Percentiles rank a stretch among this genome's conserved stretches.
Conservation (phyloP, 1,139 yeast species). For the Candida sanyaensis region DNA sequence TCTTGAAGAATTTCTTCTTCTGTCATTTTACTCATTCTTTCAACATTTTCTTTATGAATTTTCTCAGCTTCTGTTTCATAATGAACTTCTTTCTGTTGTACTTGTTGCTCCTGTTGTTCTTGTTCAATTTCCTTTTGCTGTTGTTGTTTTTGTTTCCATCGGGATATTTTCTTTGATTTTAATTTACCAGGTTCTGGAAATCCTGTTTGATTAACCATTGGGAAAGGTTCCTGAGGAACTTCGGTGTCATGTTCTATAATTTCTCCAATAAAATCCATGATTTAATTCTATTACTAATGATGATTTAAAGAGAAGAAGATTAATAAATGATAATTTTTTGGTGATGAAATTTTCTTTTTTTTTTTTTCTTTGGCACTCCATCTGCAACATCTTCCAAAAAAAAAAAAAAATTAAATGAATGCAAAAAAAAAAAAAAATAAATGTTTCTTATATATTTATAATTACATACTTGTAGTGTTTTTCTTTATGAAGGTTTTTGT, state of each 20-base stretch:
- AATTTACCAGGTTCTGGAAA: constrained; percentile 42
- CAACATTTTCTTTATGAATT: constrained; percentile 76
- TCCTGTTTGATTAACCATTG: constrained; percentile 28
- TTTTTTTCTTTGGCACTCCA: constrained; percentile 1
- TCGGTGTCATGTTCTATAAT: constrained; percentile 66
- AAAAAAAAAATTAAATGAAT: not conserved
- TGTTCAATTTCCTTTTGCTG: constrained; percentile 4
- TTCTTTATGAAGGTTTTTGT: not conserved
- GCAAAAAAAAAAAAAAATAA: too few species aligned
- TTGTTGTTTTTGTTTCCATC: constrained; percentile 22
- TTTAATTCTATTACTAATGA: not conserved
- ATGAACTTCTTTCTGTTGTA: constrained; percentile 3
- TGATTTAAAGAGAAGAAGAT: too few species aligned
- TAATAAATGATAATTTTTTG: not conserved
- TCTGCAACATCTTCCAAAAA: not conserved
- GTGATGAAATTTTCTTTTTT: constrained; percentile 30
- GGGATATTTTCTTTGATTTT: constrained; percentile 24
- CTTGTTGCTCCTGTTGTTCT: constrained; percentile 1
- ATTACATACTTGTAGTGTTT: too few species aligned
- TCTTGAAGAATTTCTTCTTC: constrained; percentile 66
- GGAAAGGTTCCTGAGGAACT: constrained; percentile 28
- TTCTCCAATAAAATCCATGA: constrained; percentile 74
- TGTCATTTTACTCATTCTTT: constrained; percentile 62
- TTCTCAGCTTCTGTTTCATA: constrained; percentile 56
- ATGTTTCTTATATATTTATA: too few species aligned